Percentiles rank a stretch among this genome's conserved stretches.
phyloP scores from a whole-genome alignment of 208 protist genomes.

The Acanthamoeba royreba region DNA sequence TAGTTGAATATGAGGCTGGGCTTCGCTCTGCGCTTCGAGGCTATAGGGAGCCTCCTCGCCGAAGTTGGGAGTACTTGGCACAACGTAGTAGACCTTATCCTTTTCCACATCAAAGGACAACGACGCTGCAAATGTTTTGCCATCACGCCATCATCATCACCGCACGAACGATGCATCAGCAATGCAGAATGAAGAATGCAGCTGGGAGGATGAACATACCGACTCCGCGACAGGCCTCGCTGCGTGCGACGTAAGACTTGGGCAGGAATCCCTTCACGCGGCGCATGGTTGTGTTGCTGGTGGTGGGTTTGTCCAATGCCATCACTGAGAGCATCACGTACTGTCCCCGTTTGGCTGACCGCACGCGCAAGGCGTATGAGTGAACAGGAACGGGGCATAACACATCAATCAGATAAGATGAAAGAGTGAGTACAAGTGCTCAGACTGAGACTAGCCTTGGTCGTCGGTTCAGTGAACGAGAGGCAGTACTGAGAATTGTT shows the following conservation, averaged over 20 bases:
- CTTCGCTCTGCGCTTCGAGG: not conserved
- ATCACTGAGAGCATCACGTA: not conserved
- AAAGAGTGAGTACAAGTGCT: not conserved
- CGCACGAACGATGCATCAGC: too few relatives aligned
- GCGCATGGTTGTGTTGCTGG: not conserved
- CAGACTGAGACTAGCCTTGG: not conserved
- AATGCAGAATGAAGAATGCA: not conserved
- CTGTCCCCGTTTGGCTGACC: not conserved
- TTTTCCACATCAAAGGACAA: not conserved
- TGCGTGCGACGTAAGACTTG: not conserved
- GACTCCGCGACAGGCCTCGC: not conserved
- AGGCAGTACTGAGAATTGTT: conserved; percentile 15
- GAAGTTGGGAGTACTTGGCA: not conserved
- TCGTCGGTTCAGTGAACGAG: not conserved
- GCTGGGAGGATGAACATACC: not conserved
- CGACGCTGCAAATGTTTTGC: not conserved
- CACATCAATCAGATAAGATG: not conserved
- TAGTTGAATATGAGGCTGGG: not conserved
- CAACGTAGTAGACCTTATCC: not conserved
- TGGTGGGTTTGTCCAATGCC: not conserved
- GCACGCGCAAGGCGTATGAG: not conserved
- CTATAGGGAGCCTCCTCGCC: not conserved
- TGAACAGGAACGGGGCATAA: too few relatives aligned
- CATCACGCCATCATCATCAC: too few relatives aligned
- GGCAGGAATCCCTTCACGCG: not conserved